Conservation (phyloP, 208 protist genomes). For the Crithidia fasciculata region DNA sequence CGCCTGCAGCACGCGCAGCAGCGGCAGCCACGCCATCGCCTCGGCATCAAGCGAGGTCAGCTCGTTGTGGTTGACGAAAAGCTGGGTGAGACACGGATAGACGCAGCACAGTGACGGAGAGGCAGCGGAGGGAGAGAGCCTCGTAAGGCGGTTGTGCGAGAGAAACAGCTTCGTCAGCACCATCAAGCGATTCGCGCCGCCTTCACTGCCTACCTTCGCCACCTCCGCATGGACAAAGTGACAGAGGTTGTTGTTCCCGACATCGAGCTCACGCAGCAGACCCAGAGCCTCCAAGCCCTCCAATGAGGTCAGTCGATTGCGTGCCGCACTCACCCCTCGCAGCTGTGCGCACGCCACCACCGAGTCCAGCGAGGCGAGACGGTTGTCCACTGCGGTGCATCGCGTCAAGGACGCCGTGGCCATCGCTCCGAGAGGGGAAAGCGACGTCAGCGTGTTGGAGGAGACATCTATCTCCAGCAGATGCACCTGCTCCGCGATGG, state of each 20-base stretch:
- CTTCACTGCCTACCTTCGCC: not conserved
- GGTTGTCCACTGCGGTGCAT: conserved; percentile 40
- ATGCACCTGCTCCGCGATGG: conserved; percentile 37
- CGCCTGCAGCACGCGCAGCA: conserved; percentile 71
- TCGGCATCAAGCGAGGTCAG: conserved; percentile 42
- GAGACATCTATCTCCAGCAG: conserved; percentile 62
- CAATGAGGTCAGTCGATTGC: conserved; percentile 53
- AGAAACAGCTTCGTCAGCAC: conserved; percentile 68
- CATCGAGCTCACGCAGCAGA: conserved; percentile 65
- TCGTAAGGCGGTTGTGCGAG: conserved; percentile 60
- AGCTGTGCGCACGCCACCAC: conserved; percentile 53
- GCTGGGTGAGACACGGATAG: conserved; percentile 62
- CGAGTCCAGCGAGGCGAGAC: conserved; percentile 45
- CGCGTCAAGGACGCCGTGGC: conserved; percentile 22
- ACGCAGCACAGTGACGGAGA: not conserved
- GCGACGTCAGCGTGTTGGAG: conserved; percentile 58
- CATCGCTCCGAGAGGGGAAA: conserved; percentile 43
- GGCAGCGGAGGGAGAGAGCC: conserved; percentile 3
- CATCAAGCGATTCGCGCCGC: not conserved
- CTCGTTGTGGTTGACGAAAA: conserved; percentile 76
- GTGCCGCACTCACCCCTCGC: conserved; percentile 46
- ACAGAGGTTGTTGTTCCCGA: conserved; percentile 61
- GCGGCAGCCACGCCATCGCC: conserved; percentile 61
- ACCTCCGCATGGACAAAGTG: conserved; percentile 17
- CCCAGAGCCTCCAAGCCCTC: conserved; percentile 36